These are phyloP conservation scores for Curvularia sp. DNA, from an alignment of 2,329 filamentous ascomycete genomes.

Conservation along the genomic window DNA sequence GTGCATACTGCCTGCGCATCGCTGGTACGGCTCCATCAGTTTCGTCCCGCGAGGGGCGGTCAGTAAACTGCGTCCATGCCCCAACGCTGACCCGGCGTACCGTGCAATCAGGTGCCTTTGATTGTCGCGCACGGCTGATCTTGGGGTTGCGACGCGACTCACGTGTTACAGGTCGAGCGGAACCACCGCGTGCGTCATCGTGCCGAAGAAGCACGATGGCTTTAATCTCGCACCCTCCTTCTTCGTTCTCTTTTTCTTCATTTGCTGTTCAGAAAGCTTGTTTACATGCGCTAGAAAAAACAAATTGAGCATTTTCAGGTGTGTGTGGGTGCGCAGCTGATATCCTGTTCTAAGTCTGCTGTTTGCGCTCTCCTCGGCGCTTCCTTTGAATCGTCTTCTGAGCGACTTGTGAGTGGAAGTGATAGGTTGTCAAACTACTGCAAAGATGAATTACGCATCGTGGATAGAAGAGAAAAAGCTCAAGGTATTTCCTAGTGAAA, in stretches of 20 bases:
- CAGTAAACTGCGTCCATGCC: constrained; percentile 18
- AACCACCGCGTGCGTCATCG: constrained; percentile 29
- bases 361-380: neutral
- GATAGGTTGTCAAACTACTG: constrained; percentile 8
- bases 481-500: constrained; percentile 39
- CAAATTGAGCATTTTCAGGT: neutral
- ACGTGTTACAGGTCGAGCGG: constrained; percentile 8
- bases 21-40: constrained; percentile 10
- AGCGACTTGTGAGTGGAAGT: constrained; percentile 12
- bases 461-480: constrained; percentile 56
- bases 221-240: constrained; percentile 13
- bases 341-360: neutral
- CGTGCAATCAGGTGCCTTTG: constrained; percentile 27
- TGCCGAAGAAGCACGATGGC: constrained; percentile 11
- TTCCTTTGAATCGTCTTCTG: neutral
- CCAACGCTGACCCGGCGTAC: constrained; percentile 22
- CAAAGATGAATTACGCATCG: constrained; percentile 54
- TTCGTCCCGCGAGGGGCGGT: constrained; percentile 25
- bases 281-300: neutral
- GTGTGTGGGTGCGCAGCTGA: neutral
- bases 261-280: neutral
- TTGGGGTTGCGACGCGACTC: constrained; percentile 13
- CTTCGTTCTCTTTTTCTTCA: neutral
- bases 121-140: constrained; percentile 25
- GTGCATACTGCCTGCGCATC: constrained; percentile 8